phyloP scores from a whole-genome alignment of 1,284 basidiomycete genomes.

The Sanghuangporus sanghuang region DNA sequence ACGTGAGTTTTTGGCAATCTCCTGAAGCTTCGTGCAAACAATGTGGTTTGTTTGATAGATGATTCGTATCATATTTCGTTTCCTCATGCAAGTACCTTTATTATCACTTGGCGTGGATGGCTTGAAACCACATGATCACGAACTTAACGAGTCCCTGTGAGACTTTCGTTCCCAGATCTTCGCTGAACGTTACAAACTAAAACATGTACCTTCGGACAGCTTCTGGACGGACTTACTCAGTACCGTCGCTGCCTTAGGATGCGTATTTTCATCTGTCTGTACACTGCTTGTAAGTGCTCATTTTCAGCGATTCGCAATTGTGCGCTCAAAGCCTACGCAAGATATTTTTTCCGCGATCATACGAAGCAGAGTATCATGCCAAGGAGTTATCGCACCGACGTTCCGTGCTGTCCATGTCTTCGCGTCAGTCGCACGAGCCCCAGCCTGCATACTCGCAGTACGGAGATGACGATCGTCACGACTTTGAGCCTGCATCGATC shows the following conservation, averaged over 20 bases:
- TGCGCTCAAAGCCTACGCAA: constrained; percentile 22
- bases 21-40: not conserved
- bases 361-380: constrained; percentile 52
- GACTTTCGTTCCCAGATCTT: constrained; percentile 13
- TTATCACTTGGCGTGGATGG: constrained; percentile 66
- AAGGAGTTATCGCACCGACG: constrained; percentile 32
- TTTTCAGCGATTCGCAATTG: not conserved
- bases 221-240: constrained; percentile 51
- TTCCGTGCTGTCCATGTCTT: constrained; percentile 1
- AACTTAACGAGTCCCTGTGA: constrained; percentile 54
- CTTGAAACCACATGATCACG: constrained; percentile 47
- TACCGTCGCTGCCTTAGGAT: constrained; percentile 54
- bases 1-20: constrained; percentile 40
- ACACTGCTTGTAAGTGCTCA: constrained; percentile 58
- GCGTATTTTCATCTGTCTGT: constrained; percentile 60
- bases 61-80: constrained; percentile 65
- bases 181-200: constrained; percentile 36
- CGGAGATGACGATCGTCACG: not conserved
- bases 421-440: not conserved
- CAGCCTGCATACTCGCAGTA: not conserved
- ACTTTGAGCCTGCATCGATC: not conserved
- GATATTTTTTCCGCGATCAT: constrained; percentile 77
- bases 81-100: constrained; percentile 58
- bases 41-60: constrained; percentile 33
- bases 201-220: constrained; percentile 10